Conservation (phyloP, 2,329 filamentous ascomycete genomes). For the Colletotrichum sidae region DNA sequence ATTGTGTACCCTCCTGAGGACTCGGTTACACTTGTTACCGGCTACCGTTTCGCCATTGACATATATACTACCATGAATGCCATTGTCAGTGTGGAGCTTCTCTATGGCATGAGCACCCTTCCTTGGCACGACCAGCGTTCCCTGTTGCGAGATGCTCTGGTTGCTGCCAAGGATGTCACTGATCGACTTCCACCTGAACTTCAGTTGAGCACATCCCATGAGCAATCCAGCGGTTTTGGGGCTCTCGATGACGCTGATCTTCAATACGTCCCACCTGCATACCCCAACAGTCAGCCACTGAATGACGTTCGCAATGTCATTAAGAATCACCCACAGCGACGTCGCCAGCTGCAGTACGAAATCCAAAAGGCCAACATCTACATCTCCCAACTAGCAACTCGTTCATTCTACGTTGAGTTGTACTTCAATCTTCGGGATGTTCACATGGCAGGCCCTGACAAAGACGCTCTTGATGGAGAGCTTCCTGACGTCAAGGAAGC, state of each 20-base stretch:
- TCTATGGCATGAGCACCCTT: slow-evolving; percentile 82
- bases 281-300: slow-evolving; percentile 57
- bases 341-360: slow-evolving; percentile 78
- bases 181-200: slow-evolving; percentile 77
- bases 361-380: slow-evolving; percentile 95
- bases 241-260: slow-evolving; percentile 58
- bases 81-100: slow-evolving; percentile 82
- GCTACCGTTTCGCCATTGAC: slow-evolving; percentile 83
- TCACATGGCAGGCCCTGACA: slow-evolving; percentile 61
- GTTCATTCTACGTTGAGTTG: slow-evolving; percentile 87
- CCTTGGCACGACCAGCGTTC: slow-evolving; percentile 83
- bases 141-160: slow-evolving; percentile 77
- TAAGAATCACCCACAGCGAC: slow-evolving; percentile 60
- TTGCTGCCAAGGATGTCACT: slow-evolving; percentile 76
- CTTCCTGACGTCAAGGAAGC: slow-evolving; percentile 51
- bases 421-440: slow-evolving; percentile 83
- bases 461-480: slow-evolving; percentile 47
- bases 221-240: slow-evolving; percentile 51
- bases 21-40: slow-evolving; percentile 76
- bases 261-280: slow-evolving; percentile 64
- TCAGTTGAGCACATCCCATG: slow-evolving; percentile 60
- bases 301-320: slow-evolving; percentile 64
- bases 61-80: slow-evolving; percentile 86
- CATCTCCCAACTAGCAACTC: slow-evolving; percentile 81
- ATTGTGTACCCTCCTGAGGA: slow-evolving; percentile 77